Base-by-base conservation (phyloP, 768 basidiomycete genomes). In the Pholiota molesta region DNA sequence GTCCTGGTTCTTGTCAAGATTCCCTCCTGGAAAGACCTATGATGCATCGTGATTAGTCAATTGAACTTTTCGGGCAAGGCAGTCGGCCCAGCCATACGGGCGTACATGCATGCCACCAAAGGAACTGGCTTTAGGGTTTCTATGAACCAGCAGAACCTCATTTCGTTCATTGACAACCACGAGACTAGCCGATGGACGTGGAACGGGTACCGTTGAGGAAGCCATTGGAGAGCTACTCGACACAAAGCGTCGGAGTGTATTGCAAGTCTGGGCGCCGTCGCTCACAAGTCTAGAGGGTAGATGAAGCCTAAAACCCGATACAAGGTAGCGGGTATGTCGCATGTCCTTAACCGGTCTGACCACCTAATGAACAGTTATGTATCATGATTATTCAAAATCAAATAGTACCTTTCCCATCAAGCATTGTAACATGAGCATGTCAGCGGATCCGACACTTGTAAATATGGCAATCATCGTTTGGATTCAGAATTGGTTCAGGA, bases 11-110 rank as follows among this genome's bases (percentile, higher is more conserved):
- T 77, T 64, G 75, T 91, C 90, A 44, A 77, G 80, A 71, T 90
- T 90, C 17, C 90, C 90, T 14, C 90, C 90, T 7, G 90, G 90
- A 67, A 91, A 92, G 29, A 91, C 90, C 90, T 92, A 63, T 26
- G 61, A 16, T 55, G 17, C 26, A 31, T 44, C 8, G 8, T 53
- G 44, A 55, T 51, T 44, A 17, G 23, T 61, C 52, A 44, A 62
- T 47, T 47, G 28, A 33, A 52, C 26, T 9, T 19, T 16, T 23
- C 21, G 39, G 35, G 19, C 31, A 29, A 16, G 3, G 52, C 31
- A 23, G n/a, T 33, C 35, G 21, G 49, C 9, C 21, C 6, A n/a
- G 21, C 14, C 21, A 23, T 35, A 63, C 8, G 55, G 49, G 57
- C 86, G 53, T 72, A 90, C 90, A 73, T 89, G 85, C 66, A 85